Evolutionary conservation across 495 filamentous ascomycete species (phyloP).

Genomic region (Choiromyces venosus): DNA sequence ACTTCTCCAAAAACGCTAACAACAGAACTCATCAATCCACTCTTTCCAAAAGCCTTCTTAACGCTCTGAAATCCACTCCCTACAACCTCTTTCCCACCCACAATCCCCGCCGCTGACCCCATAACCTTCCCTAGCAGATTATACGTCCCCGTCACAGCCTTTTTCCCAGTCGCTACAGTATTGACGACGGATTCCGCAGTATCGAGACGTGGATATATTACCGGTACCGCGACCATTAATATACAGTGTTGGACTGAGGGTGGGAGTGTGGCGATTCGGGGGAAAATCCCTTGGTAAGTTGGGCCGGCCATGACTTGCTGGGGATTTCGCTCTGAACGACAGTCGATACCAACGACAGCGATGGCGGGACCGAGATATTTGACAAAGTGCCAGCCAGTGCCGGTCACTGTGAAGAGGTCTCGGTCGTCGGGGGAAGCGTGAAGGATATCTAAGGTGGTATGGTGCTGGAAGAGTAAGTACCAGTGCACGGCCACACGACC

Average conservation of each 20-base stretch:
- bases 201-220: constrained; percentile 87
- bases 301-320: constrained; percentile 91
- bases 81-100: constrained; percentile 87
- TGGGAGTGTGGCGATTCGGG: constrained; percentile 87
- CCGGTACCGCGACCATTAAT: constrained; percentile 84
- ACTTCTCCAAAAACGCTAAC: constrained; percentile 97
- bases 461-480: constrained; percentile 98
- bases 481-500: constrained; percentile 95
- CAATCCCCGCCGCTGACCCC: constrained; percentile 85
- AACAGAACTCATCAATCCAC: constrained; percentile 86
- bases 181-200: constrained; percentile 82
- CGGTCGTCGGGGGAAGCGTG: constrained; percentile 76
- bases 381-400: constrained; percentile 95
- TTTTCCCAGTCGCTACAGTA: constrained; percentile 90
- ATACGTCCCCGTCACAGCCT: constrained; percentile 89
- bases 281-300: constrained; percentile 95
- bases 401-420: constrained; percentile 95
- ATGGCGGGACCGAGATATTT: constrained; percentile 92
- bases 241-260: constrained; percentile 91
- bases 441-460: constrained; percentile 89
- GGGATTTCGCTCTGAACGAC: constrained; percentile 82
- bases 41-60: constrained; percentile 93
- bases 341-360: constrained; percentile 82
- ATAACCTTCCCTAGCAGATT: constrained; percentile 92
- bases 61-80: constrained; percentile 85